Base-by-base conservation (phyloP, 495 filamentous ascomycete genomes). In the Trichoderma reesei region DNA sequence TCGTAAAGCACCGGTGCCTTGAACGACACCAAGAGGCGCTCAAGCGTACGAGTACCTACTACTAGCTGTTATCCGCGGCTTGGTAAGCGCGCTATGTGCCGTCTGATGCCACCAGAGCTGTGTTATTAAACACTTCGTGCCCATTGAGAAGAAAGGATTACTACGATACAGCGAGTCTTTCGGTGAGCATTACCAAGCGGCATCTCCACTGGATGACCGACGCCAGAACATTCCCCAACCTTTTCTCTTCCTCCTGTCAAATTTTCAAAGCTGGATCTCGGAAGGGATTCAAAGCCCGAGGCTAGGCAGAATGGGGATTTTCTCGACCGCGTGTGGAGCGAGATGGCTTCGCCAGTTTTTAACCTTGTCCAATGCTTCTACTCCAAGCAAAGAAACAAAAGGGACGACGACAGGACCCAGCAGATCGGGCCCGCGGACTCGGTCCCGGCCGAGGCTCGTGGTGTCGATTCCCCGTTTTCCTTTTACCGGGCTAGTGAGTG, bases 391-490 rank as follows among this genome's bases (percentile, higher is more conserved):
- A 56, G 51, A 5, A 31, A 56, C 20, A 33, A 34, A 54, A 26
- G 26, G 26, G 26, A 26, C 26, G 26, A 26, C 26, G 26, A 34
- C 14, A 56, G 1, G 51, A 56, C 51, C 51, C 51, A 10, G 31
- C 33, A 31, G 51, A 56, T 56, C 51, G 51, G 51, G 26, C 51
- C 51, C 51, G 26, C 51, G 51, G 51, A 56, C 20, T 56, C 51
- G 51, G 51, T 56, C 51, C 51, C 51, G 51, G 51, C 51, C 51
- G 51, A 56, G 51, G 20, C 4, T 11, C 11, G 33, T 26, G 34
- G 10, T 56, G 9, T 33, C 26, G 20, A 56, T 33, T 56, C 3
- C 51, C 51, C 31, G 9, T 36, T 56, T 34, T 33, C 26, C 46
- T 39, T 39, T 11, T 11, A 39, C 38, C 6, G 38, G 6, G 38